Evolutionary conservation across 2,329 filamentous ascomycete species (phyloP).

Genomic region (Grosmannia serpens): DNA sequence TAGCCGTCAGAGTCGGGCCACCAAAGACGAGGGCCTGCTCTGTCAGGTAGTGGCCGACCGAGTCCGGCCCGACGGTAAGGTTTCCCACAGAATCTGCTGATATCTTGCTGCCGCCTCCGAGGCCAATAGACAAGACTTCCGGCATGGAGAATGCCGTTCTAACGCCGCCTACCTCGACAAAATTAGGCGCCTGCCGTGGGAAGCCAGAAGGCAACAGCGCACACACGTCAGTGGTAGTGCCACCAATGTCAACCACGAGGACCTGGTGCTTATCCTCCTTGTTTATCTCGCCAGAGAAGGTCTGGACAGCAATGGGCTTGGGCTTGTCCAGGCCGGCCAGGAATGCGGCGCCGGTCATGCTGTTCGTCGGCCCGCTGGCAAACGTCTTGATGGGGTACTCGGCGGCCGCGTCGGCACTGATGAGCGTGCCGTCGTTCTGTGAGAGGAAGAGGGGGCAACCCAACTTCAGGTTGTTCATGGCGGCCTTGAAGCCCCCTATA

Average conservation of each 20-base stretch:
- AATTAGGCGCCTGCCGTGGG: conserved; percentile 49
- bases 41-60: conserved; percentile 28
- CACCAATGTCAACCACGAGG: conserved; percentile 54
- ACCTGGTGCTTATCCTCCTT: conserved; percentile 4
- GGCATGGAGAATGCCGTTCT: conserved; percentile 48
- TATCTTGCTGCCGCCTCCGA: conserved; percentile 38
- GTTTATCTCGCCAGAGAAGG: not conserved
- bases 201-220: conserved; percentile 49
- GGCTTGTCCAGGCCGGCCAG: conserved; percentile 29
- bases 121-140: conserved; percentile 45
- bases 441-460: conserved; percentile 47
- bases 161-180: conserved; percentile 49
- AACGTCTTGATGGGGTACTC: conserved; percentile 50
- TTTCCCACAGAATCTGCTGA: conserved; percentile 26
- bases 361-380: conserved; percentile 51
- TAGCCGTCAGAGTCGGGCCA: conserved; percentile 44
- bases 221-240: conserved; percentile 54
- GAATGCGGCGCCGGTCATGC: conserved; percentile 51
- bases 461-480: conserved; percentile 36
- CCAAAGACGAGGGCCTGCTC: conserved; percentile 45
- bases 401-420: conserved; percentile 40
- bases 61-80: conserved; percentile 15
- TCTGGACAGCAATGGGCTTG: no score
- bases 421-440: conserved; percentile 51
- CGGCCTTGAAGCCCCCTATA: conserved; percentile 41